Percentiles rank a stretch among this genome's conserved stretches.
phyloP scores from a whole-genome alignment of 192 early-diverging fungal genomes.

The Dissophora globulifera region DNA sequence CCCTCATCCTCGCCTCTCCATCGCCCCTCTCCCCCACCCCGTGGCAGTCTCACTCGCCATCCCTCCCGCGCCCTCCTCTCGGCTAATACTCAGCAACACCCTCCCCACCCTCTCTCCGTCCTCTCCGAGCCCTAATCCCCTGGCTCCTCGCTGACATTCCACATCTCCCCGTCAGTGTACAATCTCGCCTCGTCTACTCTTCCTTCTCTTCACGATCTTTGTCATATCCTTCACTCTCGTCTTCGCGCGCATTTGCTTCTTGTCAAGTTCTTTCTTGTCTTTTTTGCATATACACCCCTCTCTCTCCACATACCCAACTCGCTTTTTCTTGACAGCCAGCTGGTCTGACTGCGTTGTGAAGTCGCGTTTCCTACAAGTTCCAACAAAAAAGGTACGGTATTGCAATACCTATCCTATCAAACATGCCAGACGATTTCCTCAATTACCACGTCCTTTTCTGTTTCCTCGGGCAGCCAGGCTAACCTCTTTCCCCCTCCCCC shows the following conservation, averaged over 20 bases:
- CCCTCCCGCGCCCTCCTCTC: constrained; percentile 21
- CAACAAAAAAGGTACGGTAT: background rate
- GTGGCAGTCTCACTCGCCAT: constrained; percentile 41
- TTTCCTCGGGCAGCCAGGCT: background rate
- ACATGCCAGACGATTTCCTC: background rate
- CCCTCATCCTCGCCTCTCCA: constrained; percentile 1
- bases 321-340: constrained; percentile 29
- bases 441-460: too few species aligned
- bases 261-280: background rate
- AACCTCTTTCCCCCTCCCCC: background rate
- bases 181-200: background rate
- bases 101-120: background rate
- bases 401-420: background rate
- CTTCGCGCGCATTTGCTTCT: background rate
- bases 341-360: constrained; percentile 33
- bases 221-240: background rate
- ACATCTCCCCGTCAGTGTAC: too few species aligned
- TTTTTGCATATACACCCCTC: too few species aligned
- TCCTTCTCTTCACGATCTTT: background rate
- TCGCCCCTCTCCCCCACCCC: background rate
- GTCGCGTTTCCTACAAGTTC: background rate
- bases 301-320: constrained; percentile 3
- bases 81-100: constrained; percentile 1
- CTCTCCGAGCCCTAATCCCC: background rate
- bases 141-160: background rate